These are phyloP conservation scores for Lentinus tigrinus DNA, from an alignment of 768 basidiomycete genomes.

Conservation along the genomic window DNA sequence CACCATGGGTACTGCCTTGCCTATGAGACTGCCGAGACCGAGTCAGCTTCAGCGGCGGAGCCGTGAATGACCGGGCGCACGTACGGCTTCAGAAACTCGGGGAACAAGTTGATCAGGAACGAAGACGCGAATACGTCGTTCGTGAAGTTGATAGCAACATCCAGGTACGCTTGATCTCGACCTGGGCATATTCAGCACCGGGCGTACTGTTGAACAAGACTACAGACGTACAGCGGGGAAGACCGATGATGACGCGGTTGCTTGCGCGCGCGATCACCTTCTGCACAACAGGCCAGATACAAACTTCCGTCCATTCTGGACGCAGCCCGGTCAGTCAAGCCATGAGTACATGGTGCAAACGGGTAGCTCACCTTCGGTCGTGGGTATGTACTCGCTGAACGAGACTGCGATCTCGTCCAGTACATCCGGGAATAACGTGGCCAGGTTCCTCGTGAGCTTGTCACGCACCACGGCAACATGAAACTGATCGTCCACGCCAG, in stretches of 20 bases:
- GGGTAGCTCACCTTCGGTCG: constrained; percentile 9
- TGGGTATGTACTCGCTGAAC: constrained; percentile 14
- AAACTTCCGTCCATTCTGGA: constrained; percentile 1
- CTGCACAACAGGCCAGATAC: constrained; percentile 5
- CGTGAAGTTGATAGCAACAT: constrained; percentile 15
- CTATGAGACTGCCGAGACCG: not conserved
- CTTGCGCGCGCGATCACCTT: constrained; percentile 17
- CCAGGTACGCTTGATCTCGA: constrained; percentile 12
- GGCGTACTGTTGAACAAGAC: too few species aligned
- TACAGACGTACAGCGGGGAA: constrained; percentile 15
- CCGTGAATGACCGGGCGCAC: not conserved
- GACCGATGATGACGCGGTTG: constrained; percentile 20
- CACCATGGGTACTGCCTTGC: constrained; percentile 1
- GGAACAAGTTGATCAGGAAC: constrained; percentile 16
- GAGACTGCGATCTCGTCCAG: constrained; percentile 15
- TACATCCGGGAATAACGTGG: constrained; percentile 11
- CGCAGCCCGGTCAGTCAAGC: not conserved
- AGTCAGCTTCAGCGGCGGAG: not conserved
- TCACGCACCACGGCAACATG: constrained; percentile 20
- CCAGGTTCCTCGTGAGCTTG: constrained; percentile 20
- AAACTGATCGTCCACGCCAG: constrained; percentile 13
- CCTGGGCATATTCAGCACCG: not conserved
- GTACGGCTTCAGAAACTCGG: constrained; percentile 17
- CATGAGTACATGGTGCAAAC: too few species aligned
- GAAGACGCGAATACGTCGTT: constrained; percentile 16